Percentiles rank a stretch among this genome's conserved stretches.
Evolutionary conservation across 768 basidiomycete genomes (phyloP).

Genomic region (Lentinula aciculospora): DNA sequence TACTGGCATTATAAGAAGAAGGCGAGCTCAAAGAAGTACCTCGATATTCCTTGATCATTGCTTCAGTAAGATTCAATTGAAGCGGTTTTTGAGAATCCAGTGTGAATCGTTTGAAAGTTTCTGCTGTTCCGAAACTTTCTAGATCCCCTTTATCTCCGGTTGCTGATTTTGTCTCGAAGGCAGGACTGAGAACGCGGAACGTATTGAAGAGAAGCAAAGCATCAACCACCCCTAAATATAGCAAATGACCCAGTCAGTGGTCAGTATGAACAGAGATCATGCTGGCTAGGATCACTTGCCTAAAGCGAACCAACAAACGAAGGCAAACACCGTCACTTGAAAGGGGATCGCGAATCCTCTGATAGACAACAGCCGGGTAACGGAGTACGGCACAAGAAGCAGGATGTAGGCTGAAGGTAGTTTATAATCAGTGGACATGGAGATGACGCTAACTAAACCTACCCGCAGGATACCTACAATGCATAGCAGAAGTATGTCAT

Average conservation of each 20-base stretch:
- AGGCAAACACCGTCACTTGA: constrained; percentile 42
- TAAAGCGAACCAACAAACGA: constrained; percentile 44
- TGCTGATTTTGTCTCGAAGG: constrained; percentile 32
- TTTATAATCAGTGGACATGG: constrained; percentile 6
- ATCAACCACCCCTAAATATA: constrained; percentile 50
- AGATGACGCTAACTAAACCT: constrained; percentile 14
- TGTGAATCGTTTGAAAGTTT: constrained; percentile 5
- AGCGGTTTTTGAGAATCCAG: neutral
- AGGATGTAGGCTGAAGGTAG: constrained; percentile 46
- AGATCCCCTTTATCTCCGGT: constrained; percentile 16
- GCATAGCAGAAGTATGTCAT: neutral
- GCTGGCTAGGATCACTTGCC: constrained; percentile 30
- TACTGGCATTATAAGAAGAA: neutral
- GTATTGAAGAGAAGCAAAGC: constrained; percentile 66
- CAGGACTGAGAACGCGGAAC: constrained; percentile 53
- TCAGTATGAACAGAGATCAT: neutral
- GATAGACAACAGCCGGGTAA: constrained; percentile 41
- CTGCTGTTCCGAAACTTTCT: constrained; percentile 24
- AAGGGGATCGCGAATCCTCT: constrained; percentile 46
- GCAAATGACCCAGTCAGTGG: neutral
- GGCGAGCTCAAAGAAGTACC: neutral
- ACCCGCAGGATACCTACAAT: constrained; percentile 56
- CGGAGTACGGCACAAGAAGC: constrained; percentile 53
- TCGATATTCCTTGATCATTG: constrained; percentile 9
- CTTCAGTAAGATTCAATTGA: neutral